Evolutionary conservation across 176 grass and related monocot genomes (phyloP).

Genomic region (Carex cristatella): DNA sequence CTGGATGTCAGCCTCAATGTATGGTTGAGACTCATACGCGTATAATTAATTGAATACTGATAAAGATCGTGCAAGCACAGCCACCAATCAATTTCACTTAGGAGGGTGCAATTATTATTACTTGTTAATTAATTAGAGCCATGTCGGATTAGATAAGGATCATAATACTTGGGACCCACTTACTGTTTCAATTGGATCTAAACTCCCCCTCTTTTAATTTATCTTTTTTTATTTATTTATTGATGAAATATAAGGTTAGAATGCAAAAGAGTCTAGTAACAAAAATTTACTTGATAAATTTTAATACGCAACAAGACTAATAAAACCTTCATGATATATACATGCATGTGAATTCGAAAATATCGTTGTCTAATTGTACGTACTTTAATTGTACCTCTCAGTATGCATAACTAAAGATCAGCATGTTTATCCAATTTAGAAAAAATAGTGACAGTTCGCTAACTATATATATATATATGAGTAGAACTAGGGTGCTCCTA

Average conservation of each 20-base stretch:
- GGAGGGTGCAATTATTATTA: neutral
- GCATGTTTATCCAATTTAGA: too few species aligned
- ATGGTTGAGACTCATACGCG: neutral
- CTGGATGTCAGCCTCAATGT: conserved; percentile 4
- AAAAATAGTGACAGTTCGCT: too few species aligned
- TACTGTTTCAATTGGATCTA: neutral
- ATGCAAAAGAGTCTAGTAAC: neutral
- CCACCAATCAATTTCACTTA: neutral
- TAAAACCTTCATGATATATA: neutral
- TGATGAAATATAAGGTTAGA: neutral
- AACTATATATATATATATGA: too few species aligned
- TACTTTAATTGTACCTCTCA: too few species aligned
- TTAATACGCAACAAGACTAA: neutral
- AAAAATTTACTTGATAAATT: neutral
- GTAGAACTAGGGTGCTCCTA: too few species aligned
- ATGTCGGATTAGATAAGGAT: neutral
- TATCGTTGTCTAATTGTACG: too few species aligned
- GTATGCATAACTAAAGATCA: too few species aligned
- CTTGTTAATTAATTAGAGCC: neutral
- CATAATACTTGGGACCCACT: neutral
- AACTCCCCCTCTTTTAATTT: neutral
- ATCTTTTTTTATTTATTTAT: neutral
- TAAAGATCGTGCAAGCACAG: neutral
- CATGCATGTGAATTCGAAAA: neutral
- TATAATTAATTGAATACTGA: neutral